Base-by-base conservation (phyloP, 495 filamentous ascomycete species). In the Aspergillus carlsbadensis region DNA sequence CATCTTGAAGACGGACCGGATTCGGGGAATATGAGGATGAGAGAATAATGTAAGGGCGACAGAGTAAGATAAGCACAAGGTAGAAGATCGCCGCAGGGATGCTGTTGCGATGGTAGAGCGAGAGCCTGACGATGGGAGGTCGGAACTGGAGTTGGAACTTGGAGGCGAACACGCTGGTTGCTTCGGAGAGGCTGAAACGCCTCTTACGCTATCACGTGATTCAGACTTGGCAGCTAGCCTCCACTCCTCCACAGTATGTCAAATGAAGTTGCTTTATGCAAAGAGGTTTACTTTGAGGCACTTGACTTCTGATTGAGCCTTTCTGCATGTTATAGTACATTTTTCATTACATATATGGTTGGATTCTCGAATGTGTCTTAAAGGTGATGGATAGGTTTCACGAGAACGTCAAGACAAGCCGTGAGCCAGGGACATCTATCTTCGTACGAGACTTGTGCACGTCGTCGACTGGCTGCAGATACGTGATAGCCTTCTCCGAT, bases 401-500 rank as follows among this genome's bases (percentile, higher is more conserved):
- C 50, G 58, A 34, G 50, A 64, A 18, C 1, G 51, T 34, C 13
- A 76, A 36, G 7, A 57, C 54, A 10, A 78, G 61, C 35, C 68
- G 65, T 34, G 61, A 72, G 26, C 74, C 73, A 21, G 75, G 70
- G 20, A 78, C 63, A 54, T 76, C 67, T n/a, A 78, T 54, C 43
- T 78, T 77, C 0, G 74, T 76, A 47, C 57, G 60, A 39, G 64
- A 69, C 24, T 64, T 57, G 6, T 52, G 44, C 22, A 15, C 7
- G n/a, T 18, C 36, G 15, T 43, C 11, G 35, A 67, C 22, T 14
- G 69, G 69, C 51, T 72, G 71, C 17, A 66, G 59, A 54, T 75
- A 78, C 13, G 70, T 74, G 47, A 83, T 76, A 17, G 73, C 76
- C 54, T 78, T 75, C 46, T 80, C 78, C 7, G 78, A 81, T 35